phyloP scores from a whole-genome alignment of 1,139 yeast genomes.

The Zygotorulaspora mrakii region DNA sequence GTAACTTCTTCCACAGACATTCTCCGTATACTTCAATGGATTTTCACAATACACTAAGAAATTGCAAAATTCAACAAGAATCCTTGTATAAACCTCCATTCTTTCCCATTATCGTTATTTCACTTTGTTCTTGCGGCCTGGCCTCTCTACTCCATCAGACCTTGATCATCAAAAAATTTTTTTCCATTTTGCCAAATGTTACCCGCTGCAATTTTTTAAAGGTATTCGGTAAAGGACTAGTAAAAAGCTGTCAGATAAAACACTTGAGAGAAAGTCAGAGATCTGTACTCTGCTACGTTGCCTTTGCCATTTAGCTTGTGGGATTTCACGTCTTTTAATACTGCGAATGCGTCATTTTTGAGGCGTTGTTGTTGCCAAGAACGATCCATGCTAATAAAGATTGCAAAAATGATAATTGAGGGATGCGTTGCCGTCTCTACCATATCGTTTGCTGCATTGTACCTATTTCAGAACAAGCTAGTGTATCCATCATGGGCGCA shows the following conservation, averaged over 20 bases:
- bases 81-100: neutral
- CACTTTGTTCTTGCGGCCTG: slow-evolving; percentile 3
- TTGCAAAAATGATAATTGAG: slow-evolving; percentile 32
- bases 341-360: neutral
- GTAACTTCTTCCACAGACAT: slow-evolving; percentile 39
- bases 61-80: neutral
- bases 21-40: slow-evolving; percentile 1
- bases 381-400: slow-evolving; percentile 14
- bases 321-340: too few species aligned
- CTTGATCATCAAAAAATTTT: slow-evolving; percentile 5
- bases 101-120: too few species aligned
- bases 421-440: slow-evolving; percentile 33
- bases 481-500: slow-evolving; percentile 83
- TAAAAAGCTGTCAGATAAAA: neutral
- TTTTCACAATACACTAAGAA: neutral
- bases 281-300: too few species aligned
- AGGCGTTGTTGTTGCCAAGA: neutral
- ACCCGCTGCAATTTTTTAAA: neutral
- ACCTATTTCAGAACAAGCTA: slow-evolving; percentile 61
- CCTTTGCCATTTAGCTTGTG: too few species aligned
- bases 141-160: neutral
- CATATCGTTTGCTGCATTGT: slow-evolving; percentile 52
- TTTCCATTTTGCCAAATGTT: neutral
- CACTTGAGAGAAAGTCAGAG: too few species aligned
- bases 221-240: neutral